Evolutionary conservation across 176 grass and related monocot genomes (phyloP).

Genomic region (Thinopyrum elongatum): DNA sequence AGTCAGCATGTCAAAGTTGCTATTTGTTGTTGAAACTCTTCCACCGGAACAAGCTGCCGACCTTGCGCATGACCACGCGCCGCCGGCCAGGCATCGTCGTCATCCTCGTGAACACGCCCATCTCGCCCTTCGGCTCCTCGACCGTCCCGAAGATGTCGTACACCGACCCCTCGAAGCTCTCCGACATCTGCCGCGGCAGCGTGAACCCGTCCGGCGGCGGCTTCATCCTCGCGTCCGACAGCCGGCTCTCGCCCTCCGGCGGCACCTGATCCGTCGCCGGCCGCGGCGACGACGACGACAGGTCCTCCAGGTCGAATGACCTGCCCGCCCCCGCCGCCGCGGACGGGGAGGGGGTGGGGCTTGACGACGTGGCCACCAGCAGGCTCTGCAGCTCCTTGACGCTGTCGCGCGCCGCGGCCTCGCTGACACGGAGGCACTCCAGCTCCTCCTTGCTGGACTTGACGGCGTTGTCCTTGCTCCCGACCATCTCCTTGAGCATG

Average conservation of each 20-base stretch:
- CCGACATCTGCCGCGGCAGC: slow-evolving; percentile 44
- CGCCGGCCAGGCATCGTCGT: slow-evolving; percentile 34
- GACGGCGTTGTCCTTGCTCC: slow-evolving; percentile 62
- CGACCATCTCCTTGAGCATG: slow-evolving; percentile 43
- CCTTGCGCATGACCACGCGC: slow-evolving; percentile 43
- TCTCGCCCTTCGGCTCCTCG: slow-evolving; percentile 32
- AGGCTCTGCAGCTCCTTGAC: slow-evolving; percentile 78
- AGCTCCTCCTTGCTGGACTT: slow-evolving; percentile 59
- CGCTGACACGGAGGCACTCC: slow-evolving; percentile 58
- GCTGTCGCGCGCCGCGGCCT: slow-evolving; percentile 71
- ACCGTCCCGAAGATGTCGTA: slow-evolving; percentile 61
- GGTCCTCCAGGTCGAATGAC: slow-evolving; percentile 34
- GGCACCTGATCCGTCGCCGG: not conserved
- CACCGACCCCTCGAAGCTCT: slow-evolving; percentile 53
- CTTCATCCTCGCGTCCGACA: slow-evolving; percentile 39
- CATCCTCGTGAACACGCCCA: slow-evolving; percentile 38
- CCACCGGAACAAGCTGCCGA: slow-evolving; percentile 69
- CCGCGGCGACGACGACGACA: slow-evolving; percentile 33
- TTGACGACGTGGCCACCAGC: slow-evolving; percentile 54
- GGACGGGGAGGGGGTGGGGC: slow-evolving; percentile 20
- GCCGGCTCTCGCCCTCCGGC: slow-evolving; percentile 37
- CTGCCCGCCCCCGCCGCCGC: not conserved
- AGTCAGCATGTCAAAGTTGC: not conserved
- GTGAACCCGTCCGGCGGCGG: slow-evolving; percentile 37
- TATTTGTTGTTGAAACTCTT: slow-evolving; percentile 72